Evolutionary conservation across 805 yeast species (phyloP), one percentile per base, ranked within the genome.

Genomic region (Lachancea mirantina): DNA sequence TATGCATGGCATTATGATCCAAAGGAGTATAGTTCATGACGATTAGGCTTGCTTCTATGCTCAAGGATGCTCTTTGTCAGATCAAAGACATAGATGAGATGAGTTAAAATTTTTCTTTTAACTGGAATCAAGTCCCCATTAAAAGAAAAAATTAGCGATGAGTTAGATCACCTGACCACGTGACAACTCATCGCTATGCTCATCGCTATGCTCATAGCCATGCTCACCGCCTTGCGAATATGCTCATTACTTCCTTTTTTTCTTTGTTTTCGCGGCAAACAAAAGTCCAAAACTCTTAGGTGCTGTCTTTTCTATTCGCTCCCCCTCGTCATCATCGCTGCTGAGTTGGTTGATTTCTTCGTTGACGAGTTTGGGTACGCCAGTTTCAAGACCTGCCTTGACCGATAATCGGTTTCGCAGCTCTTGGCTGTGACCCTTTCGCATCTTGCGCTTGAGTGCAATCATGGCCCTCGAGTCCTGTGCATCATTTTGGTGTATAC

Each of bases 21-120:
- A 62, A 48, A 6, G 64, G 65, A 21, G 57, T 51, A 37, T 61
- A 62, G 19, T 61, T 57, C 67, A 61, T 61, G 27, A 4, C 30
- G n/a, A 4, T 9, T 8, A 6, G 10, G 11, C 11, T 18, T 18
- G 22, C 23, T 18, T 4, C 29, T 13, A 14, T 26, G 14, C 19
- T 14, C 6, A n/a, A 26, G 17, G 6, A 24, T 11, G 11, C 13
- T 14, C 19, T 18, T 5, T n/a, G 18, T 14, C 14, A 14, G 28
- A 7, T 28, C 22, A 21, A 5, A n/a, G 30, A 14, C 30, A 17
- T 17, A 23, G 16, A 27, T 27, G 34, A 28, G 32, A 40, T 40
- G 46, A 33, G 47, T 43, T 43, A 50, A 43, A 46, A 45, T 40
- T 36, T 41, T 35, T 40, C 42, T 46, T 40, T 39, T 45, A 46